Base-by-base conservation (phyloP, 352 stramenopile genomes). In the Phytophthora hybrid region DNA sequence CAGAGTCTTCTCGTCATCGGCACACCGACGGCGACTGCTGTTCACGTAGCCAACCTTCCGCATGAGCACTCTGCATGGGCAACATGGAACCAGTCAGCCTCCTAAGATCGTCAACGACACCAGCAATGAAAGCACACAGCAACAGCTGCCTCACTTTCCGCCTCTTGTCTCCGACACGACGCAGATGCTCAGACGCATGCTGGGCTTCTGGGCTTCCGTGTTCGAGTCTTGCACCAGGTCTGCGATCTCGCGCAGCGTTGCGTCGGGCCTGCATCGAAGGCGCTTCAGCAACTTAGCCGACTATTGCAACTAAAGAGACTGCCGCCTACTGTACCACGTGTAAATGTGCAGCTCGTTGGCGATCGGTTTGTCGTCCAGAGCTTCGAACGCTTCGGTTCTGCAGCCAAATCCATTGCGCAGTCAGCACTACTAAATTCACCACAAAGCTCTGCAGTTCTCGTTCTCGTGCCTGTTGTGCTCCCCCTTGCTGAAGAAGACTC, bases 191-290 rank as follows among this genome's bases (percentile, higher is more conserved):
- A 94, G 77, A 9, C 87, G 87, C 49, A 75, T 77, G 26, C 77
- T 86, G 44, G 80, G 64, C 64, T 89, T 87, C 54, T 77, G 79
- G 8, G 85, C 82, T 19, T 92, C 83, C 0, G 76, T 26, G 52
- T 89, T 92, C 16, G 82, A 81, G 59, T 92, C 85, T 63, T 91
- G 85, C 23, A 92, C 77, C n/a, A 94, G 73, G 55, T 92, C 87
- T 3, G 83, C 82, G 18, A 92, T 85, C 60, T 94, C 87, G 16
- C 87, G 78, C 59, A 94, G 74, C 34, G 87, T 94, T 10, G 84
- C 85, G 62, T 94, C 87, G 6, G 82, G 80, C 87, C 84, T 92
- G 62, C 23, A 52, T 1, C 47, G n/a, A 23, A 13, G 16, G n/a
- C 19, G n/a, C 19, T 9, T 16, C 5, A 57, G 26, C 18, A 64